Conservation (phyloP, 2,329 filamentous ascomycete genomes). For the Sporothrix brasiliensis region DNA sequence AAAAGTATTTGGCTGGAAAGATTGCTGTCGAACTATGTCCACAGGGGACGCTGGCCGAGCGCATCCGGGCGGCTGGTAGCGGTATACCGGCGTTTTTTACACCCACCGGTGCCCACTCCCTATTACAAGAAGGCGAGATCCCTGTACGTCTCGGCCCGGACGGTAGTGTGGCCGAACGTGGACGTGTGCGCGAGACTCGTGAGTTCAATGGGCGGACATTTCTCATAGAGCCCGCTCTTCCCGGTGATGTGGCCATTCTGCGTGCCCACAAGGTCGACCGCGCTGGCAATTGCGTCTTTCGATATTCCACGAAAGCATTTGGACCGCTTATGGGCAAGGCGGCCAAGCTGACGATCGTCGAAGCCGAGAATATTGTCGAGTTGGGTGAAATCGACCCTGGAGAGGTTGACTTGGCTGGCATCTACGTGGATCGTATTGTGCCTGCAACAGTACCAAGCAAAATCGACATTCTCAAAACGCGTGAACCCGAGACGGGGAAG, state of each 20-base stretch:
- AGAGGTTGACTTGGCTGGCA: slow-evolving; percentile 76
- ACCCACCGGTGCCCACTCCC: slow-evolving; percentile 49
- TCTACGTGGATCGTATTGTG: slow-evolving; percentile 81
- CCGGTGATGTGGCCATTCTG: slow-evolving; percentile 75
- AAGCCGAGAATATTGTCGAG: slow-evolving; percentile 82
- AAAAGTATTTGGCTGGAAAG: slow-evolving; percentile 72
- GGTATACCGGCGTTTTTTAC: slow-evolving; percentile 83
- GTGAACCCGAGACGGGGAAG: background rate
- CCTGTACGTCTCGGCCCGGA: slow-evolving; percentile 61
- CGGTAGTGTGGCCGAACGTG: slow-evolving; percentile 64
- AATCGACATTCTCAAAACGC: slow-evolving; percentile 55
- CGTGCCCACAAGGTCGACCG: slow-evolving; percentile 76
- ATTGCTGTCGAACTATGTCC: slow-evolving; percentile 76
- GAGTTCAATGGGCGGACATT: slow-evolving; percentile 73
- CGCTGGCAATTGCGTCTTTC: slow-evolving; percentile 78
- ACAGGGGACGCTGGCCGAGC: slow-evolving; percentile 73
- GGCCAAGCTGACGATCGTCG: slow-evolving; percentile 75
- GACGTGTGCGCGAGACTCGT: slow-evolving; percentile 68
- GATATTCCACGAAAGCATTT: slow-evolving; percentile 76
- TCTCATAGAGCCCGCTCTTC: slow-evolving; percentile 75
- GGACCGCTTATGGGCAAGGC: slow-evolving; percentile 80
- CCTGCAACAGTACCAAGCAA: slow-evolving; percentile 71
- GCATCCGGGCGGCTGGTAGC: slow-evolving; percentile 71
- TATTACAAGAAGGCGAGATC: slow-evolving; percentile 42
- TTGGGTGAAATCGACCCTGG: slow-evolving; percentile 72